Evolutionary conservation across 2,329 filamentous ascomycete genomes (phyloP), one percentile per base, ranked within the genome.

Genomic region (Colletotrichum nymphaeae): DNA sequence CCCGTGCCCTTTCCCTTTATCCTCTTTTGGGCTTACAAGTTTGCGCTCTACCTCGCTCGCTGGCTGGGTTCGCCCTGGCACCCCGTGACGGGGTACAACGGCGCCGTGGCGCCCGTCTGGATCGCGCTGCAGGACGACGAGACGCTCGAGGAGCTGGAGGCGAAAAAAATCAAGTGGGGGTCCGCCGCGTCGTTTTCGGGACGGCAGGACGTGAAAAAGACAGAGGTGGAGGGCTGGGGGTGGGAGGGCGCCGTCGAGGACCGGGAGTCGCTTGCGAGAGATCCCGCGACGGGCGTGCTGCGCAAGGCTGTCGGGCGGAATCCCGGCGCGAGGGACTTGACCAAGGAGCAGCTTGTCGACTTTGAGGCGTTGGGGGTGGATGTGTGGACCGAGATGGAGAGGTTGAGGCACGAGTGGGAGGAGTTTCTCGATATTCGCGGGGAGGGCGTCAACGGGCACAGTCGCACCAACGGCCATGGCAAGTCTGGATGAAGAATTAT

Each of bases 31-130:
- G 86, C 88, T 74, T 97, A 97, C 89, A 83, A 90, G 63, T 79
- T 89, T 24, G 85, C 89, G 4, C 92, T 97, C 80, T 92, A 92
- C 80, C 56, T 97, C 19, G 91, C 91, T 16, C 93, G 96, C 75
- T 91, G 89, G 85, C 80, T 95, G 30, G 97, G 97, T 62, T 97
- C 94, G 3, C 94, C 94, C 12, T 99, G 97, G 97, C 96, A 98
- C 81, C 88, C 90, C 0, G 87, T 94, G 62, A 88, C 88, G n/a
- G 88, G 92, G 0, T 97, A 98, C 84, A 88, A 89, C 24, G 95
- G 93, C 55, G 94, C 95, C 8, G 89, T 88, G 60, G 91, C 95
- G 0, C 89, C 94, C 5, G 92, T 93, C 28, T 98, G 94, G 93
- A 84, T 97, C 7, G 90, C 93, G 0, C 88, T 98, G 14, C 88